Evolutionary conservation across 2,329 filamentous ascomycete species (phyloP).

Genomic region (Kalaharituber pfeilii): DNA sequence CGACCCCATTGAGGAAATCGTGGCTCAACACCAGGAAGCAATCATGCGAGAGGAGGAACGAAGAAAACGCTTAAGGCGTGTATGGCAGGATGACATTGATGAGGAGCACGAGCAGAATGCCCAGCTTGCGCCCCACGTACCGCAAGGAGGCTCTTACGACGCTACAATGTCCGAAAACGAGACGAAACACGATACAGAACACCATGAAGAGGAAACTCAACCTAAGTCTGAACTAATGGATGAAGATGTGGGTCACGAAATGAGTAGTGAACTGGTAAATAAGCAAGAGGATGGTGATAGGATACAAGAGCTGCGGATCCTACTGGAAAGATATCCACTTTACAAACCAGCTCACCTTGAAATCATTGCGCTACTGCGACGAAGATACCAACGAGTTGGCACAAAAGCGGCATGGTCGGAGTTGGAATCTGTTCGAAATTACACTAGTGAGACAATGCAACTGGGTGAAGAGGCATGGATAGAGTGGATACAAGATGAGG

Average conservation of each 20-base stretch:
- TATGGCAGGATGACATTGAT: not conserved
- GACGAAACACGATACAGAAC: too few species aligned
- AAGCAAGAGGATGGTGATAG: not conserved
- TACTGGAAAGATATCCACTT: not conserved
- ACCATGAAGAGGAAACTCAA: not conserved
- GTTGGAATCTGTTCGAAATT: slow-evolving; percentile 17
- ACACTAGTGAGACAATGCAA: slow-evolving; percentile 20
- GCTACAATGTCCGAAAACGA: too few species aligned
- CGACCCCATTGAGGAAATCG: not conserved
- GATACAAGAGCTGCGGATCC: not conserved
- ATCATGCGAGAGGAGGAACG: not conserved
- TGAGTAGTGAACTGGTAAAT: not conserved
- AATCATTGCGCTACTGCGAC: slow-evolving; percentile 15
- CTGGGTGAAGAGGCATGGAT: slow-evolving; percentile 52
- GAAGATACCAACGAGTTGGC: slow-evolving; percentile 10
- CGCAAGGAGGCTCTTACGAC: too few species aligned
- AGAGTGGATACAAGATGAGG: slow-evolving; percentile 58
- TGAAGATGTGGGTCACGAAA: not conserved
- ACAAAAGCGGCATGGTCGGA: slow-evolving; percentile 13
- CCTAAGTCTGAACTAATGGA: not conserved
- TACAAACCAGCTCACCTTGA: slow-evolving; percentile 10
- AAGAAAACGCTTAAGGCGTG: not conserved
- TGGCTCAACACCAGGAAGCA: not conserved
- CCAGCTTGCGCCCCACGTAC: not conserved
- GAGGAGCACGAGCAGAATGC: not conserved